phyloP scores from a whole-genome alignment of 2,329 filamentous ascomycete species.

The Acrocalymma vagum region DNA sequence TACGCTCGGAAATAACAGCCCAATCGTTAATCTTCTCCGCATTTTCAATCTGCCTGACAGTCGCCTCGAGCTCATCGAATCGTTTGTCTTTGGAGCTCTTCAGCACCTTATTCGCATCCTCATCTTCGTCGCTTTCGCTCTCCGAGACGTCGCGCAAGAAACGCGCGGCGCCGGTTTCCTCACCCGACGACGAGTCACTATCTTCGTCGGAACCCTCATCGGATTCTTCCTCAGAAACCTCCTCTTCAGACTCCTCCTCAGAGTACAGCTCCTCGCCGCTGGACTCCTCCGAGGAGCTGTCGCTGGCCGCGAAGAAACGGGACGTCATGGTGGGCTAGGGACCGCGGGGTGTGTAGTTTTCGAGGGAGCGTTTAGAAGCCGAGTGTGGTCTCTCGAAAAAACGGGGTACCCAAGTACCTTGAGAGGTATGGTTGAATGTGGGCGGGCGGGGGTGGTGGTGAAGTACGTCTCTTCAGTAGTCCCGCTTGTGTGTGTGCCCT shows the following conservation, averaged over 20 bases:
- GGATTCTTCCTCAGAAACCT: conserved; percentile 61
- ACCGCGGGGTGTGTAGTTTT: conserved; percentile 1
- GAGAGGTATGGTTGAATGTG: too few relatives aligned
- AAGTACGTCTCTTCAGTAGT: conserved; percentile 19
- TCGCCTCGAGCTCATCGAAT: conserved; percentile 89
- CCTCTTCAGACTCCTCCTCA: conserved; percentile 63
- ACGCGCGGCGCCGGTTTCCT: conserved; percentile 75
- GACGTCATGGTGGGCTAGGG: conserved; percentile 58
- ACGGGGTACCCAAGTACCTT: too few relatives aligned
- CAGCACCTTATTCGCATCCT: conserved; percentile 84
- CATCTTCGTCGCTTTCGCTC: conserved; percentile 83
- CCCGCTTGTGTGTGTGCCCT: conserved; percentile 22
- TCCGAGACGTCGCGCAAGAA: conserved; percentile 88
- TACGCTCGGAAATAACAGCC: conserved; percentile 90
- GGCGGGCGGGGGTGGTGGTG: conserved; percentile 12
- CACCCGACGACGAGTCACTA: conserved; percentile 62
- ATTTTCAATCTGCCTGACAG: conserved; percentile 92
- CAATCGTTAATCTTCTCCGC: conserved; percentile 98
- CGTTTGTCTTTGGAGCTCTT: conserved; percentile 99
- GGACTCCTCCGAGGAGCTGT: conserved; percentile 96
- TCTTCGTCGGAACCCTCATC: conserved; percentile 68
- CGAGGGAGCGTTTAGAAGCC: too few relatives aligned
- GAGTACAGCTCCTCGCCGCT: conserved; percentile 95
- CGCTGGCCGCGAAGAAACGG: conserved; percentile 95
- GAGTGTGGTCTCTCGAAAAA: too few relatives aligned